phyloP scores from a whole-genome alignment of 2,329 filamentous ascomycete genomes.

The Dactylellina sp. region DNA sequence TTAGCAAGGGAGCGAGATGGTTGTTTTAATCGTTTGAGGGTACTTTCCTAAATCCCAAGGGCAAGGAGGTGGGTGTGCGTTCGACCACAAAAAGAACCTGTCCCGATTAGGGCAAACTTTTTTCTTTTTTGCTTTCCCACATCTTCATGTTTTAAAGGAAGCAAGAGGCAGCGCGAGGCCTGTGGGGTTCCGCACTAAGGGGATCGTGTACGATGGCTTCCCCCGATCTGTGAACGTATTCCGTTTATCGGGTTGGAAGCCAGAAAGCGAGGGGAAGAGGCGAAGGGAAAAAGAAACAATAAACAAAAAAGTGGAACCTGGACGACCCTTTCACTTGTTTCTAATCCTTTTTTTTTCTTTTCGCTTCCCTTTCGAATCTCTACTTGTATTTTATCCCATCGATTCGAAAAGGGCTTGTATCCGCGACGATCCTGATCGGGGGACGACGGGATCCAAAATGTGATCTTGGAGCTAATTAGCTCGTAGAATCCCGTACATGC shows the following conservation, averaged over 20 bases:
- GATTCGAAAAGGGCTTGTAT: conserved; percentile 45
- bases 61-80: too few relatives aligned
- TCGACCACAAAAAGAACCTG: too few relatives aligned
- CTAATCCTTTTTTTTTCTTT: neutral
- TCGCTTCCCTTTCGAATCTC: conserved; percentile 18
- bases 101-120: conserved; percentile 4
- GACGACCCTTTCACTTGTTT: conserved; percentile 8
- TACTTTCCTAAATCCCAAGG: too few relatives aligned
- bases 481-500: conserved; percentile 1
- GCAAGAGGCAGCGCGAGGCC: too few relatives aligned
- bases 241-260: neutral
- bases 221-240: conserved; percentile 1
- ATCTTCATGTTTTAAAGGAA: neutral
- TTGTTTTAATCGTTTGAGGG: too few relatives aligned
- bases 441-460: conserved; percentile 23
- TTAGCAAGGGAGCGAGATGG: neutral
- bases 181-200: too few relatives aligned
- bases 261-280: neutral
- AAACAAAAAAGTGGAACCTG: conserved; percentile 13
- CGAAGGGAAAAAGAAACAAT: conserved; percentile 24
- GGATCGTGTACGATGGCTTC: too few relatives aligned
- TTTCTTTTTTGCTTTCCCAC: neutral
- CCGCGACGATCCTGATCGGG: conserved; percentile 33
- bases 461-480: conserved; percentile 6
- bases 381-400: conserved; percentile 19